phyloP scores from a whole-genome alignment of 2,329 filamentous ascomycete species.

The Ceratocystis smalleyi region DNA sequence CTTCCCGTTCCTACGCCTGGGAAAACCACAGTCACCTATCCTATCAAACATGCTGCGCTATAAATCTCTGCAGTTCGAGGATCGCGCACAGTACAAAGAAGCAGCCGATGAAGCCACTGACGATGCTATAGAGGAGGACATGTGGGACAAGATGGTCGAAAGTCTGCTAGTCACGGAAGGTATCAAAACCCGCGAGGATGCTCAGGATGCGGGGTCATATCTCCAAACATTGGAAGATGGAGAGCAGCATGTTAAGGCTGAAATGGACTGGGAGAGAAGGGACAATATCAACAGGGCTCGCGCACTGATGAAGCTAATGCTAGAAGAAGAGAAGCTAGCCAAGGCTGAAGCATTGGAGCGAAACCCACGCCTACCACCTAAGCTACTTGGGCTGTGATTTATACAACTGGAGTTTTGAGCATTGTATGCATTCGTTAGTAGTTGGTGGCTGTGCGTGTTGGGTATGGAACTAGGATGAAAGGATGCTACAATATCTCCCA shows the following conservation, averaged over 20 bases:
- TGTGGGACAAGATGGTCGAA: constrained; percentile 31
- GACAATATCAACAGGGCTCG: constrained; percentile 29
- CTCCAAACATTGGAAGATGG: constrained; percentile 23
- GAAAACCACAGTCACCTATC: constrained; percentile 46
- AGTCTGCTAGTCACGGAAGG: constrained; percentile 18
- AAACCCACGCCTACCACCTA: constrained; percentile 9
- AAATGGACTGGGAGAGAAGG: constrained; percentile 23
- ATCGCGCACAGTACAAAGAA: constrained; percentile 26
- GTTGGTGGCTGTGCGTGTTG: background rate
- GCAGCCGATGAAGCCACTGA: constrained; percentile 27
- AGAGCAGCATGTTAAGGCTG: constrained; percentile 32
- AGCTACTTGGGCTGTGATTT: constrained; percentile 10
- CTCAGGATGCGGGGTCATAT: background rate
- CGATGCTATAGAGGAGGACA: constrained; percentile 29
- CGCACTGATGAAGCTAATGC: constrained; percentile 28
- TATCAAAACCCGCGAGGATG: constrained; percentile 7
- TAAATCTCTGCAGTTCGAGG: constrained; percentile 28
- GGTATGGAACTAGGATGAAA: background rate
- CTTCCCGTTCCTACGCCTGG: constrained; percentile 49
- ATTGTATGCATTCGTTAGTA: background rate
- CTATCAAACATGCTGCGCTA: constrained; percentile 44
- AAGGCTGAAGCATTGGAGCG: constrained; percentile 21
- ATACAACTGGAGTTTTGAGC: background rate
- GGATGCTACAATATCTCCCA: background rate
- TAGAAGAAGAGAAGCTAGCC: constrained; percentile 26